These are phyloP conservation scores for Speleostelium caveatum DNA, from an alignment of 78 protist species.

Conservation along the genomic window DNA sequence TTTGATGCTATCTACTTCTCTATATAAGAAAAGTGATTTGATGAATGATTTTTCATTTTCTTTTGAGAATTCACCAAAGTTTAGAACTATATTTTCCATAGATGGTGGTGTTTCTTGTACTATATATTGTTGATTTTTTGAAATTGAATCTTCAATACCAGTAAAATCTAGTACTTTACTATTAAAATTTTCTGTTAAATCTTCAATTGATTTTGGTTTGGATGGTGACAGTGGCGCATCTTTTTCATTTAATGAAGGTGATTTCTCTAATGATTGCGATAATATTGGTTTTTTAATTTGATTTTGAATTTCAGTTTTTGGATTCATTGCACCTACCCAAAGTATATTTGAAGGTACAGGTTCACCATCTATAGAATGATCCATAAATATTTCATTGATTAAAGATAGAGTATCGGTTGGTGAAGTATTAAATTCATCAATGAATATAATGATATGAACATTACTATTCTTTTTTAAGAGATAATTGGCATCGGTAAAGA, in stretches of 20 bases:
- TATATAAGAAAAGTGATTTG: constrained; percentile 33
- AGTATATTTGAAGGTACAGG: constrained; percentile 65
- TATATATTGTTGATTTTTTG: constrained; percentile 3
- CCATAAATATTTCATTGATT: constrained; percentile 82
- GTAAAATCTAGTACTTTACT: constrained; percentile 26
- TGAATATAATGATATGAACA: constrained; percentile 53
- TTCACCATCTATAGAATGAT: constrained; percentile 72
- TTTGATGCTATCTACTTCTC: no score
- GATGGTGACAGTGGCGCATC: not conserved
- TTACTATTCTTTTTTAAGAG: not conserved
- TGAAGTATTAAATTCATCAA: constrained; percentile 79
- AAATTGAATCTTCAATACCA: constrained; percentile 16
- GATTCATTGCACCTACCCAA: constrained; percentile 85
- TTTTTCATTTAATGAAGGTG: not conserved
- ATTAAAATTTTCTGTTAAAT: not conserved
- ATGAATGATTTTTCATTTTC: constrained; percentile 52
- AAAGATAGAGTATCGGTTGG: constrained; percentile 61
- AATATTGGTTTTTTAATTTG: not conserved
- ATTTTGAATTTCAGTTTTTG: not conserved
- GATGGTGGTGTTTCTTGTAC: constrained; percentile 78
- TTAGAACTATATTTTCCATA: constrained; percentile 30
- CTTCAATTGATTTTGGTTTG: not conserved
- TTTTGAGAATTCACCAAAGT: constrained; percentile 46
- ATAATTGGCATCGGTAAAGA: constrained; percentile 24
- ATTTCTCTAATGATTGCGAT: not conserved